Evolutionary conservation across 768 basidiomycete genomes (phyloP), one percentile per base, ranked within the genome.

Genomic region (Myochromella boudieri): DNA sequence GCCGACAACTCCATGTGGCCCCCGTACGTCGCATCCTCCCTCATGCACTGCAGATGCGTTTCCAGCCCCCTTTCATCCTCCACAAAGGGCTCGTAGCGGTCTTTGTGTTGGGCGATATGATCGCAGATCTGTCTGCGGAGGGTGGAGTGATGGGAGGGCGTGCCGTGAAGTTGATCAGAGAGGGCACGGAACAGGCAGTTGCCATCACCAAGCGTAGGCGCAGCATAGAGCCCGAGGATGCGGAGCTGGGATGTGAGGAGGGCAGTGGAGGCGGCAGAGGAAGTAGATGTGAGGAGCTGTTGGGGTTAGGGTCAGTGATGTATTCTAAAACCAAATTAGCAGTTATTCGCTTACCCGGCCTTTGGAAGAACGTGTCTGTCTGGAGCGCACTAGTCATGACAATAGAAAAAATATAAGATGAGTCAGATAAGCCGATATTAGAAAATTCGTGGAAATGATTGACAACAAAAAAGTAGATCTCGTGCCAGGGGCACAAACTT

Each of bases 1-100:
- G 91, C 91, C 14, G 87, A 88, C n/a, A 97, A 75, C 64, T 97
- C 94, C 58, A 97, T 80, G 65, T 97, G 91, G 1, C 92, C 92
- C 32, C 93, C 94, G 51, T 95, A 95, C 79, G 42, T 52, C 85
- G 87, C 87, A 58, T 80, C 81, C 68, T 87, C 80, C 36, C 87
- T 68, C 92, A 95, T 94, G 53, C 82, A 84, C 33, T 72, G 62
- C 26, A 94, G 62, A 67, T 94, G 87, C 2, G 76, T 78, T 24
- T 80, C 82, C 44, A 90, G 71, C 11, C 85, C 84, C n/a, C 87
- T 71, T 52, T 90, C 91, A 59, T 77, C 77, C 61, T 95, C 93
- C 24, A 93, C 88, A 63, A 95, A 95, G 4, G 87, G 86, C 53
- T 82, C 87, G 60, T 93, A 95, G 17, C 85, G 77, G 36, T 82